phyloP scores from a whole-genome alignment of 495 filamentous ascomycete genomes.

The Choiromyces venosus region DNA sequence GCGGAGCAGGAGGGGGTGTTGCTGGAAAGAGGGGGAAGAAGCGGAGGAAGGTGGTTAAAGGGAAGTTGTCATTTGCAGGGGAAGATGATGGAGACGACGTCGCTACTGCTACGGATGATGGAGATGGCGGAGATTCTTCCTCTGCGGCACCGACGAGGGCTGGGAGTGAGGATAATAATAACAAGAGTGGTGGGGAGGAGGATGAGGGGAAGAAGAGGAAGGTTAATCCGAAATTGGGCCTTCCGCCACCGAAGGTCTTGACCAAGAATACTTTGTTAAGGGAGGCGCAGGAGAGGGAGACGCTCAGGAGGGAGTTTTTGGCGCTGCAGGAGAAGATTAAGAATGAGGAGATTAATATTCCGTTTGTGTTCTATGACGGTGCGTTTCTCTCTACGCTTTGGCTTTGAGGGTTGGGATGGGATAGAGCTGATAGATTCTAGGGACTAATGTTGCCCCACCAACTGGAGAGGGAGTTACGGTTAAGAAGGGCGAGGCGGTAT shows the following conservation, averaged over 20 bases:
- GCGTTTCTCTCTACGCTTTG: background rate
- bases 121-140: conserved; percentile 15
- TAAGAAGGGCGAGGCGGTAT: conserved; percentile 87
- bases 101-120: conserved; percentile 37
- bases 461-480: conserved; percentile 64
- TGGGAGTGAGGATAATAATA: conserved; percentile 11
- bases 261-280: conserved; percentile 79
- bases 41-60: conserved; percentile 49
- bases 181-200: conserved; percentile 10
- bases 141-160: conserved; percentile 10
- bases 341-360: conserved; percentile 80
- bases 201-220: conserved; percentile 44
- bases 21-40: conserved; percentile 66
- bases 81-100: conserved; percentile 56
- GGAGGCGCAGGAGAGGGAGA: conserved; percentile 76
- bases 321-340: conserved; percentile 80
- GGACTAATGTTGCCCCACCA: conserved; percentile 74
- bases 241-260: conserved; percentile 65
- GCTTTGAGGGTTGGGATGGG: background rate
- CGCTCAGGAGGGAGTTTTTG: conserved; percentile 78
- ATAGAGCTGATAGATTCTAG: conserved; percentile 12
- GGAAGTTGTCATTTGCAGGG: conserved; percentile 64
- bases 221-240: conserved; percentile 48
- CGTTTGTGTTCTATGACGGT: conserved; percentile 98
- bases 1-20: conserved; percentile 42